These are phyloP conservation scores for Mortierella antarctica DNA, from an alignment of 192 early-diverging fungal genomes.

Conservation along the genomic window DNA sequence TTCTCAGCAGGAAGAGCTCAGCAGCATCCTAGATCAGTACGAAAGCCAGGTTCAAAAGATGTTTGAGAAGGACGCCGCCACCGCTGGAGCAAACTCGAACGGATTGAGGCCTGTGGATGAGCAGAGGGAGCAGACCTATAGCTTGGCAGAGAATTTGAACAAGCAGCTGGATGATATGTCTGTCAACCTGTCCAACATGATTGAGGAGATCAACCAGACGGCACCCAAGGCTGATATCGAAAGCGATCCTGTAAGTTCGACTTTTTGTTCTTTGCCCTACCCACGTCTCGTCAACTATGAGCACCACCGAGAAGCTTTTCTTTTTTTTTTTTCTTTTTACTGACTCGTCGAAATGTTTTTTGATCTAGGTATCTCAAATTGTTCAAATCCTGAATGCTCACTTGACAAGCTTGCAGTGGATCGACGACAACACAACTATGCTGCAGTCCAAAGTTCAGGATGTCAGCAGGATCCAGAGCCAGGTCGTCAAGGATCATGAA, in stretches of 20 bases:
- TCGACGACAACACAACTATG: conserved; percentile 74
- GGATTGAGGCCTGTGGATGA: conserved; percentile 76
- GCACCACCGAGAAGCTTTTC: neutral
- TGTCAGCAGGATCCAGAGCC: conserved; percentile 55
- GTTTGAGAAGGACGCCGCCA: conserved; percentile 56
- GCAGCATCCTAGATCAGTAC: conserved; percentile 81
- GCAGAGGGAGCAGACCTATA: conserved; percentile 88
- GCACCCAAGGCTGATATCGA: conserved; percentile 45
- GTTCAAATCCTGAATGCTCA: conserved; percentile 92
- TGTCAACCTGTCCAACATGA: conserved; percentile 78
- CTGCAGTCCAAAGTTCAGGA: conserved; percentile 69
- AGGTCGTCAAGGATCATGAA: conserved; percentile 46
- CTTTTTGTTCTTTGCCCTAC: neutral
- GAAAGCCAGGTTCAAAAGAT: conserved; percentile 72
- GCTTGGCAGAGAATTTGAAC: conserved; percentile 87
- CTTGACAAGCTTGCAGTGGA: conserved; percentile 93
- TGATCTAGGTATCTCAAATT: conserved; percentile 72
- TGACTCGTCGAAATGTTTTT: neutral
- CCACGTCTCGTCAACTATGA: neutral
- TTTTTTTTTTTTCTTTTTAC: conserved; percentile 4
- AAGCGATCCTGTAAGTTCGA: conserved; percentile 45
- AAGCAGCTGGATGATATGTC: conserved; percentile 90
- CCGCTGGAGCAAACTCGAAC: conserved; percentile 53
- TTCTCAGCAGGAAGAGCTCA: conserved; percentile 85
- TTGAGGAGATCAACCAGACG: conserved; percentile 87